A percentile compares a stretch with the other conserved stretches of the same genome.
Conservation (phyloP, 2,329 filamentous ascomycete genomes). For the Proliferodiscus dingleyae region DNA sequence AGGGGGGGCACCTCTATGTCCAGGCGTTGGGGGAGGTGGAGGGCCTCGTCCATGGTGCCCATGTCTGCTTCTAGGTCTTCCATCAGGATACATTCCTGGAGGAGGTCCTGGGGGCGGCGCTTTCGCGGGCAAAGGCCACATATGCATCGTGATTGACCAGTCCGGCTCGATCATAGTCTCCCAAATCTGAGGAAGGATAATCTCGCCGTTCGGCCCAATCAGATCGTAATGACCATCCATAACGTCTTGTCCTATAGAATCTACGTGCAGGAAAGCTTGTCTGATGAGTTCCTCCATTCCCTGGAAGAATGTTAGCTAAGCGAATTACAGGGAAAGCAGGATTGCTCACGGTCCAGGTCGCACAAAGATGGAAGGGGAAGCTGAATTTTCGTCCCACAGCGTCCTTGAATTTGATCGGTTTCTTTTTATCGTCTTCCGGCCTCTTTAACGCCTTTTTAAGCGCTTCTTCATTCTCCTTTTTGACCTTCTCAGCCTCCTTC, state of each 20-base stretch:
- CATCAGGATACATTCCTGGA: slow-evolving; percentile 9
- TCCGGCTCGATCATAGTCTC: slow-evolving; percentile 77
- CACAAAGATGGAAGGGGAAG: slow-evolving; percentile 80
- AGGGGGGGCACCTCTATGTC: slow-evolving; percentile 8
- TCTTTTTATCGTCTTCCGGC: slow-evolving; percentile 7
- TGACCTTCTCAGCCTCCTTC: slow-evolving; percentile 1
- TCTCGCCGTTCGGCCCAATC: slow-evolving; percentile 72
- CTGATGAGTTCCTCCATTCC: slow-evolving; percentile 84
- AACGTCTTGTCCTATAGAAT: slow-evolving; percentile 70
- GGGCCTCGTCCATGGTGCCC: slow-evolving; percentile 4
- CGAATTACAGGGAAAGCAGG: slow-evolving; percentile 1
- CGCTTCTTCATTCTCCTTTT: slow-evolving; percentile 3
- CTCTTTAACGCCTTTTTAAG: not conserved
- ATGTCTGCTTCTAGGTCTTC: slow-evolving; percentile 10
- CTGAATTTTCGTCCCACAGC: slow-evolving; percentile 88
- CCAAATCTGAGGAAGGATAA: slow-evolving; percentile 78
- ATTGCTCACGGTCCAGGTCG: slow-evolving; percentile 69
- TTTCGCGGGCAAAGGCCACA: slow-evolving; percentile 53
- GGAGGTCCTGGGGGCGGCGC: slow-evolving; percentile 12
- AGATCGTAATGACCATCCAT: slow-evolving; percentile 76
- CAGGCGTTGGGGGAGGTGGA: slow-evolving; percentile 8
- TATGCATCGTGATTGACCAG: slow-evolving; percentile 64
- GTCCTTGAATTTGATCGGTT: slow-evolving; percentile 62
- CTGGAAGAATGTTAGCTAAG: slow-evolving; percentile 39
- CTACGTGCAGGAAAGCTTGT: slow-evolving; percentile 76